phyloP scores from a whole-genome alignment of 1,284 basidiomycete species.

The Irpex sp. region DNA sequence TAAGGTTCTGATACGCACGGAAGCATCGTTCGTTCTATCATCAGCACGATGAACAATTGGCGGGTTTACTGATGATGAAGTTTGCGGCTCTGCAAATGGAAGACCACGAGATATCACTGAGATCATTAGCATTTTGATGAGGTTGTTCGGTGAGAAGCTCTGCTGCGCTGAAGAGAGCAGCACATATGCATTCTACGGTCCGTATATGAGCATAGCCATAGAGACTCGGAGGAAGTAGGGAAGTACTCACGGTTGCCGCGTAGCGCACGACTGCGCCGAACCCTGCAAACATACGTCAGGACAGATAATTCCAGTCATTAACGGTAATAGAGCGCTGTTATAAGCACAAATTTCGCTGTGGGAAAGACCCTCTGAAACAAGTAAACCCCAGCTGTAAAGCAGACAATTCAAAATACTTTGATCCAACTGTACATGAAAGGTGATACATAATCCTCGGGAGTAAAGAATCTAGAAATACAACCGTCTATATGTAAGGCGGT shows the following conservation, averaged over 20 bases:
- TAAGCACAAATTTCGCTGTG: not conserved
- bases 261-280: no score
- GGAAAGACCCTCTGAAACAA: not conserved
- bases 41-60: not conserved
- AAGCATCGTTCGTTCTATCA: not conserved
- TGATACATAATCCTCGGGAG: not conserved
- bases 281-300: no score
- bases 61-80: not conserved
- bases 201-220: no score
- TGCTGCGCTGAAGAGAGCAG: not conserved
- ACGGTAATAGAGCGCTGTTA: no score
- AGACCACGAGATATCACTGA: not conserved
- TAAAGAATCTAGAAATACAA: not conserved
- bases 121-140: not conserved
- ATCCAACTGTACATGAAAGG: not conserved
- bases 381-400: not conserved
- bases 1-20: not conserved
- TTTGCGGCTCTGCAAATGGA: not conserved
- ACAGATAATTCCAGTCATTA: no score
- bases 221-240: no score
- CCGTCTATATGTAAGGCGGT: constrained; percentile 23
- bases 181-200: no score
- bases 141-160: not conserved
- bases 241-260: not conserved
- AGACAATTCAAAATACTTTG: not conserved